Base-by-base conservation (phyloP, 306 rosid species). In the Quillaja saponaria region DNA sequence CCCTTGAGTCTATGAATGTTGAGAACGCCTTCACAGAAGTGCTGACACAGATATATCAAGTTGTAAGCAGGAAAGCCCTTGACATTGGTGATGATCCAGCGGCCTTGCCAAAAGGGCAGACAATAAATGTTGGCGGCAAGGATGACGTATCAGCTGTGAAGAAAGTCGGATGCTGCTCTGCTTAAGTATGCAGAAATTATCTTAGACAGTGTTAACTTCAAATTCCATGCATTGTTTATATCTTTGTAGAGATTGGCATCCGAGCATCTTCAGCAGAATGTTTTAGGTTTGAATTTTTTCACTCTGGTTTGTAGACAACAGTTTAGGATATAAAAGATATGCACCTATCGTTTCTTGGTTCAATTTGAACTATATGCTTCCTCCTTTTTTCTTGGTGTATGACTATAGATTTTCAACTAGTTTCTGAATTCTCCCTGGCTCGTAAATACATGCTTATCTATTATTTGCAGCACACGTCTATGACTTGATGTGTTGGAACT, bases 111-210 rank as follows among this genome's bases (percentile, higher is more conserved):
- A 87, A 81, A 68, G 90, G 90, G 48, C 78, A 78, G 79, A 80
- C 81, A 6, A 85, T 87, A 58, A 76, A 82, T 57, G 85, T 80
- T 13, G 82, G 91, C 10, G 53, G 74, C 44, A 83, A 82, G 57
- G 95, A 90, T 63, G 91, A 86, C 65, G 90, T 80, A 31, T 90
- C 96, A 1, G 86, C 85, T 35, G 83, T 78, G 67, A 90, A 90
- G 91, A 68, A 82, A 62, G 59, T 28, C 13, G 94, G 88, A 41
- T 85, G 96, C 35, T 85, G 94, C 75, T 83, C 84, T 59, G 34
- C 76, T 61, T 89, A 79, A 80, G 14, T 34, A 15, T 37, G 57
- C 57, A 17, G 34, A 33, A n/a, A 28, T 58, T 41, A 31, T 69
- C 11, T 61, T 55, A 66, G 63, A 53, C 34, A 31, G 49, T 66